phyloP scores from a whole-genome alignment of 106 monocot genomes.

The Xerophyta viscosa region DNA sequence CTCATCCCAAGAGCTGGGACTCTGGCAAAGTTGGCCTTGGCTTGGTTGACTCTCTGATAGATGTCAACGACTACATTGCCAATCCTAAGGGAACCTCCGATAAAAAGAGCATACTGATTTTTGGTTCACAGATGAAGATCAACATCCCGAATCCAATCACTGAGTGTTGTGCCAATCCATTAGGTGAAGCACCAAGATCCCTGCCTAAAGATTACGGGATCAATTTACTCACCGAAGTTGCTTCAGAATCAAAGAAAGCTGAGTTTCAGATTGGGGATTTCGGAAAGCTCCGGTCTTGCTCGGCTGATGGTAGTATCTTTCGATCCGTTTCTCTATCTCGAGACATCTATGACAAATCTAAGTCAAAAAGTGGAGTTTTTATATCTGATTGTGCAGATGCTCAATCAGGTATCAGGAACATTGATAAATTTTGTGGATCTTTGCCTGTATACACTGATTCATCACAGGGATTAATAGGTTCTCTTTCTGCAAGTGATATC shows the following conservation, averaged over 20 bases:
- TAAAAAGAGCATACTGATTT: constrained; percentile 14
- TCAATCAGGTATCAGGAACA: not conserved
- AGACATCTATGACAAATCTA: constrained; percentile 9
- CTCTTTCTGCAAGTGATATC: constrained; percentile 25
- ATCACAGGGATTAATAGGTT: constrained; percentile 9
- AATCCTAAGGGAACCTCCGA: constrained; percentile 10
- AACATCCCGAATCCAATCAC: constrained; percentile 9
- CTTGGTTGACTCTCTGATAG: constrained; percentile 40
- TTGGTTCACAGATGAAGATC: constrained; percentile 26
- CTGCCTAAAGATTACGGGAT: constrained; percentile 19
- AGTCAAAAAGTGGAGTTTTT: constrained; percentile 13
- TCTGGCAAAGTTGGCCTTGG: constrained; percentile 46
- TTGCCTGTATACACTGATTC: constrained; percentile 12
- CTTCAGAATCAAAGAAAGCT: not conserved
- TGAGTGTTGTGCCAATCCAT: not conserved
- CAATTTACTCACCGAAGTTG: not conserved
- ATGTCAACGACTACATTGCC: constrained; percentile 10
- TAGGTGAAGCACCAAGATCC: constrained; percentile 17
- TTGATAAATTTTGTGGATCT: too few relatives aligned
- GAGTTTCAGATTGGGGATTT: constrained; percentile 16
- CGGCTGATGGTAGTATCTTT: constrained; percentile 16
- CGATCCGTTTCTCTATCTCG: not conserved
- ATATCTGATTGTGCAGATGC: not conserved
- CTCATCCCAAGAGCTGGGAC: constrained; percentile 45
- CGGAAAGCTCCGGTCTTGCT: constrained; percentile 32